These are phyloP conservation scores for Neophaeococcomyces aloes DNA, from an alignment of 2,329 filamentous ascomycete genomes.

Conservation along the genomic window DNA sequence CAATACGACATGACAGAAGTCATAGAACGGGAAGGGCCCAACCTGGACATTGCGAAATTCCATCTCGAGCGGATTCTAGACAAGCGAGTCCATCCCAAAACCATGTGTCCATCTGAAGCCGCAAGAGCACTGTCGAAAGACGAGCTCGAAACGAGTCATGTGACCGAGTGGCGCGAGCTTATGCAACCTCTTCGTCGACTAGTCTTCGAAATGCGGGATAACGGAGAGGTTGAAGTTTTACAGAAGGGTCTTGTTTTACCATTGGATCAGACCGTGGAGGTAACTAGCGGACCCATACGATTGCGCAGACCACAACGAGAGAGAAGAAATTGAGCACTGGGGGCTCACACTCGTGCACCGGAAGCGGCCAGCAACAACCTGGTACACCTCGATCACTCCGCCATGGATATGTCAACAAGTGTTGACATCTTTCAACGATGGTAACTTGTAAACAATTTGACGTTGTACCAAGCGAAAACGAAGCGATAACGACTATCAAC, in stretches of 20 bases:
- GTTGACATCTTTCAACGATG: too few relatives aligned
- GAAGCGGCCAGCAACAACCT: too few relatives aligned
- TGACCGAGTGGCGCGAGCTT: conserved; percentile 35
- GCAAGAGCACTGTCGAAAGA: conserved; percentile 34
- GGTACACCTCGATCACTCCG: too few relatives aligned
- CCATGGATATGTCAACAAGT: too few relatives aligned
- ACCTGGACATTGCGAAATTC: not conserved
- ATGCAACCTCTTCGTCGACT: conserved; percentile 37
- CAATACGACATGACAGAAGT: too few relatives aligned
- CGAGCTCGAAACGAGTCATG: conserved; percentile 29
- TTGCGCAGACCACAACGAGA: conserved; percentile 19
- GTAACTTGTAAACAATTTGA: too few relatives aligned
- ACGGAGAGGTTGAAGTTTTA: conserved; percentile 37
- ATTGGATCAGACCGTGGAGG: conserved; percentile 24
- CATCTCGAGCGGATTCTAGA: conserved; percentile 24
- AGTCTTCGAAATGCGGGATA: conserved; percentile 33
- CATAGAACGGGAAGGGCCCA: not conserved
- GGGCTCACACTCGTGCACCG: too few relatives aligned
- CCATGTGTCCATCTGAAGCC: conserved; percentile 44
- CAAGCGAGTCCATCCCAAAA: conserved; percentile 35
- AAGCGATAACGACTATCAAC: too few relatives aligned
- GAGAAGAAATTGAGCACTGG: too few relatives aligned
- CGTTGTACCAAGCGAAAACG: too few relatives aligned
- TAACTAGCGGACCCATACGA: conserved; percentile 40
- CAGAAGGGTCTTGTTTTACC: conserved; percentile 35